Evolutionary conservation across 2,329 filamentous ascomycete species (phyloP).

Genomic region (Phialemonium atrogriseum): DNA sequence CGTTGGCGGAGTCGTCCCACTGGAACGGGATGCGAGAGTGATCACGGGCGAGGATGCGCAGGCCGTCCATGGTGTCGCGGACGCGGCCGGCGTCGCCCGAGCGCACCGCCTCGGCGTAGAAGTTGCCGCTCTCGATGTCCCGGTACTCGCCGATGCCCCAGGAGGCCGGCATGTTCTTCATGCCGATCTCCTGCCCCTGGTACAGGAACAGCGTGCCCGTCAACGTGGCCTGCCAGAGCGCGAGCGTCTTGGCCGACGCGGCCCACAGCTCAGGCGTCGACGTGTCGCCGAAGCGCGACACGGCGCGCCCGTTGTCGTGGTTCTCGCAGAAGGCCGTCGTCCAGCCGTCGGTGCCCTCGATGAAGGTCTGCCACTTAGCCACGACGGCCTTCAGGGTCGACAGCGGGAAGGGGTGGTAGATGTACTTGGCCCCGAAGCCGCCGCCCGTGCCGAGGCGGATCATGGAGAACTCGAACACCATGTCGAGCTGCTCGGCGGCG

Average conservation of each 20-base stretch:
- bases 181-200: constrained; percentile 54
- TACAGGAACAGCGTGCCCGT: constrained; percentile 50
- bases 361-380: constrained; percentile 39
- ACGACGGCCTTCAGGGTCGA: constrained; percentile 34
- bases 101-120: constrained; percentile 24
- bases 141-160: constrained; percentile 47
- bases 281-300: constrained; percentile 44
- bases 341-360: constrained; percentile 43
- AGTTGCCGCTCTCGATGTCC: constrained; percentile 44
- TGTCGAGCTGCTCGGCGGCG: constrained; percentile 45
- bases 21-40: constrained; percentile 60
- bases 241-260: constrained; percentile 43
- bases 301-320: constrained; percentile 51
- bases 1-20: constrained; percentile 50
- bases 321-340: constrained; percentile 56
- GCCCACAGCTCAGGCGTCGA: constrained; percentile 33
- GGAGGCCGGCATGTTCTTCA: constrained; percentile 43
- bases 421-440: constrained; percentile 3
- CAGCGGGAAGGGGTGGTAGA: constrained; percentile 14
- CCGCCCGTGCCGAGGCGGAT: constrained; percentile 39
- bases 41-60: constrained; percentile 54
- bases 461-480: constrained; percentile 53
- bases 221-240: constrained; percentile 38
- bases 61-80: constrained; percentile 36
- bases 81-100: constrained; percentile 25